These are phyloP conservation scores for Aspergillus carbonarius DNA, from an alignment of 2,329 filamentous ascomycete species.

Conservation along the genomic window DNA sequence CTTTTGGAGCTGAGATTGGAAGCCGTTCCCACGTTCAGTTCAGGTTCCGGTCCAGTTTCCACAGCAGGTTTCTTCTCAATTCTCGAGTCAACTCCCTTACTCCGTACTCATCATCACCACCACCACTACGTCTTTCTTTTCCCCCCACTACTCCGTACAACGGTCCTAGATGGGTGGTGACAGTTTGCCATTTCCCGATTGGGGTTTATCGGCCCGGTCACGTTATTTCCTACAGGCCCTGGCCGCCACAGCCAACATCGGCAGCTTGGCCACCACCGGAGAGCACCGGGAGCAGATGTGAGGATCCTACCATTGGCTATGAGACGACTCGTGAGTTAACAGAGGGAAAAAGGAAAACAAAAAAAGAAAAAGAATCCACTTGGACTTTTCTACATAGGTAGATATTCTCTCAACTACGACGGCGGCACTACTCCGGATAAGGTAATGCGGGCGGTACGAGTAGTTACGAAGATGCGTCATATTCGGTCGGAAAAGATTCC, in stretches of 20 bases:
- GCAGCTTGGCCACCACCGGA: no score
- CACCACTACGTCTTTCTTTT: not conserved
- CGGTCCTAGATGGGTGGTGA: not conserved
- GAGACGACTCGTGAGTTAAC: not conserved
- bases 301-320: constrained; percentile 10
- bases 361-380: no score
- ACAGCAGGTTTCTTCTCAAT: not conserved
- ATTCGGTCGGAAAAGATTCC: constrained; percentile 3
- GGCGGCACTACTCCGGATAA: not conserved
- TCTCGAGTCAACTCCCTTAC: not conserved
- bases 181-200: constrained; percentile 6
- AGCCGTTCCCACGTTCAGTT: constrained; percentile 11
- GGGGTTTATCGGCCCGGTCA: constrained; percentile 27
- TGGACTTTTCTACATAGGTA: not conserved
- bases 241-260: no score
- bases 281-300: constrained; percentile 6
- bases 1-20: not conserved
- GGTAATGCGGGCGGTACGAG: not conserved
- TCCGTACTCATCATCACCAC: no score
- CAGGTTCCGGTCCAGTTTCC: not conserved
- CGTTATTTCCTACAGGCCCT: constrained; percentile 18
- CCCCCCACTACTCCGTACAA: not conserved
- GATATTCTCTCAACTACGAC: not conserved
- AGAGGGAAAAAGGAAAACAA: no score
- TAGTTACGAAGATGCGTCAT: constrained; percentile 4